phyloP scores from a whole-genome alignment of 768 basidiomycete genomes.

The Hydnum rufescens region DNA sequence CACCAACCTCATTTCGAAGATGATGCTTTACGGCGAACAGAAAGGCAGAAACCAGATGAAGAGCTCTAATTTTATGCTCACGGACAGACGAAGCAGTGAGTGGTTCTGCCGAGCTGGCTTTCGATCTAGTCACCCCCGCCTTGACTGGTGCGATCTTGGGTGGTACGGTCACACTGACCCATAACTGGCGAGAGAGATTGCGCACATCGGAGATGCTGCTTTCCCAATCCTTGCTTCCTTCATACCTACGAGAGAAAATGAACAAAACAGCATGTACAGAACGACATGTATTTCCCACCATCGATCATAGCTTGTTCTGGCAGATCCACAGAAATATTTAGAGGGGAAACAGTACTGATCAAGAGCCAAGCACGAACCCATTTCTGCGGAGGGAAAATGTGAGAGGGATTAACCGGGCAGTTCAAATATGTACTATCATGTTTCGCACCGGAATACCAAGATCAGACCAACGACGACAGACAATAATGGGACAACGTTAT shows the following conservation, averaged over 20 bases:
- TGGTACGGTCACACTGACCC: conserved; percentile 58
- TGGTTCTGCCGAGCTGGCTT: not conserved
- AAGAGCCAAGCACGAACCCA: not conserved
- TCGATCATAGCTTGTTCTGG: conserved; percentile 40
- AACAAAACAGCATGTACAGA: not conserved
- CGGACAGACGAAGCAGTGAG: conserved; percentile 10
- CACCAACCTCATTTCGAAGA: conserved; percentile 32
- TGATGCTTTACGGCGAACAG: conserved; percentile 62
- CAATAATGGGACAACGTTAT: conserved; percentile 70
- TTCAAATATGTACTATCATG: not conserved
- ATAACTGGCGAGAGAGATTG: conserved; percentile 56
- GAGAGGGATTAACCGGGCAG: no score
- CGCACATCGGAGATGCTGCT: conserved; percentile 49
- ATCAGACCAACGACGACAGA: conserved; percentile 86
- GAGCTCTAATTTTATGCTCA: conserved; percentile 38
- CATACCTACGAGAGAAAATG: conserved; percentile 29
- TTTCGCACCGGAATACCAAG: conserved; percentile 54
- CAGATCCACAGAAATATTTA: not conserved
- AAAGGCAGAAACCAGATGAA: conserved; percentile 52
- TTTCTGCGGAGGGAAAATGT: not conserved
- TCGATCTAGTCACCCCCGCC: no score
- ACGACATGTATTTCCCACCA: not conserved
- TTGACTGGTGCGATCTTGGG: conserved; percentile 4
- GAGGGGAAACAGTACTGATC: not conserved
- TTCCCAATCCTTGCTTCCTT: conserved; percentile 74